These are phyloP conservation scores for Castanopsis chinensis DNA, from an alignment of 306 rosid genomes.

Conservation along the genomic window DNA sequence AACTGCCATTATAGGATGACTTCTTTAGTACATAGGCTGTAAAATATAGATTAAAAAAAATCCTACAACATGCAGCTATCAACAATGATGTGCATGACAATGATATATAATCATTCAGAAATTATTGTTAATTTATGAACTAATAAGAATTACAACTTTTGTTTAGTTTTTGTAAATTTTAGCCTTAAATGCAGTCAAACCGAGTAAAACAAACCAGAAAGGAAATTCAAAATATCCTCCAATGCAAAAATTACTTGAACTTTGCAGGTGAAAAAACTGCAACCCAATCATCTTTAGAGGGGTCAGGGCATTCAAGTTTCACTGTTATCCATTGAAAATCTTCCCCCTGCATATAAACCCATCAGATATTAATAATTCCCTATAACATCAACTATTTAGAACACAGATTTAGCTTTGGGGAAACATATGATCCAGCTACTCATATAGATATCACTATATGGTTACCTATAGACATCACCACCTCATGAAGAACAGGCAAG, in stretches of 20 bases:
- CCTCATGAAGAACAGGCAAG: neutral
- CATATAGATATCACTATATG: too few species aligned
- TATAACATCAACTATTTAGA: neutral
- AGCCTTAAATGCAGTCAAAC: neutral
- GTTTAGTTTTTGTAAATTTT: neutral
- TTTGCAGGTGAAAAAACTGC: conserved; percentile 8
- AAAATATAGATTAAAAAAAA: too few species aligned
- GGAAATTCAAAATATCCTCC: neutral
- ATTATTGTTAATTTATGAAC: neutral
- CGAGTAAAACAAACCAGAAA: neutral
- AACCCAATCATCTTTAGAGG: conserved; percentile 1
- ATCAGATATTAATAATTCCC: neutral
- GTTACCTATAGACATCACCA: too few species aligned
- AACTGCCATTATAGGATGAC: conserved; percentile 21
- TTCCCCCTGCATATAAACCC: neutral
- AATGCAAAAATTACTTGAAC: neutral
- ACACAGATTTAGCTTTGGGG: neutral
- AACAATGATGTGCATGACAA: neutral
- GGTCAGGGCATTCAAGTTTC: neutral
- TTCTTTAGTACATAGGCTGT: neutral
- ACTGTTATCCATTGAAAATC: conserved; percentile 5
- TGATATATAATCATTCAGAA: neutral
- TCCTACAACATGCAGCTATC: neutral
- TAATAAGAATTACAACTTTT: neutral
- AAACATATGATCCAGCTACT: neutral